Evolutionary conservation across 805 yeast species (phyloP), one percentile per base, ranked within the genome.

Genomic region (Metschnikowia orientalis): DNA sequence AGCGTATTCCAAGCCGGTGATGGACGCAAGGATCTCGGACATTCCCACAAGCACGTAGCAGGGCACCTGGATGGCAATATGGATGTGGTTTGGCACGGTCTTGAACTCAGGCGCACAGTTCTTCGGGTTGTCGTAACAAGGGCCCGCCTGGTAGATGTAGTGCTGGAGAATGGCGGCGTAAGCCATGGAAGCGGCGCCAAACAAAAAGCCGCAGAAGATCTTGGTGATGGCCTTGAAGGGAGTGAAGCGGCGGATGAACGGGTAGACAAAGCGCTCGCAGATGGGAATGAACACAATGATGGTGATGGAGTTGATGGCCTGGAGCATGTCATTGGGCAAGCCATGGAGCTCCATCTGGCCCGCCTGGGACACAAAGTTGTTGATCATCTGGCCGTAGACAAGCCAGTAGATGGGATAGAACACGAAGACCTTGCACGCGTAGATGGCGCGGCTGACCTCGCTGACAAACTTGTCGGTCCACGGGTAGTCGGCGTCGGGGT

Each of bases 1-100:
- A 6, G 45, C 47, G 23, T 38, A 43, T 32, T 43, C 47, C 26
- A 43, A 33, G 11, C 47, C 47, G n/a, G 47, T 35, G 27, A 43
- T 36, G 15, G 42, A 28, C 12, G 38, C 41, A 23, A 42, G 36
- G 21, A 42, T 37, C 26, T 42, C 46, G 5, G 42, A 30, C 26
- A 42, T 18, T 5, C 30, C 41, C 16, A 40, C 23, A 11, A 42
- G 24, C 6, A 28, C 25, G 36, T 42, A 42, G 26, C 36, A 32
- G 2, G 47, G 47, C 6, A 31, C 20, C 26, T 42, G 47, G 18
- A 30, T 17, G 8, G 32, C 36, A 18, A 42, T 25, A 16, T 41
- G 42, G 11, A 41, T 14, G 9, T 17, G 24, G 26, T 42, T 41
- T 8, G 45, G 41, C 5, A 34, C 35, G 5, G 16, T 22, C 17